phyloP scores from a whole-genome alignment of 257 asterid species.

The Anisodus tanguticus region DNA sequence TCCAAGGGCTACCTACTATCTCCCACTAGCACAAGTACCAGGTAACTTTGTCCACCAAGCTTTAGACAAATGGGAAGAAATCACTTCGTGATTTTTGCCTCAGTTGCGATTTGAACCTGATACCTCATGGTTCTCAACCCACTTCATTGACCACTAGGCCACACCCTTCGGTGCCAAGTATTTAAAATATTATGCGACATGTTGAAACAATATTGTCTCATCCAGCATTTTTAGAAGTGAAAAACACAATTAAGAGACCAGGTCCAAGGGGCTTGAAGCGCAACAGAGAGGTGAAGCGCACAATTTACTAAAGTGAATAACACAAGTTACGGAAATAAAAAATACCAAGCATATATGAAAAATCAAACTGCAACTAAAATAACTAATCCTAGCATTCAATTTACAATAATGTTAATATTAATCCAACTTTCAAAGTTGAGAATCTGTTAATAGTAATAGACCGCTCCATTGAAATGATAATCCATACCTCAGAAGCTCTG shows the following conservation, averaged over 20 bases:
- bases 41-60: not conserved
- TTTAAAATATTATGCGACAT: not conserved
- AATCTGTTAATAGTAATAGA: constrained; percentile 24
- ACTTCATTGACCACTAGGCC: not conserved
- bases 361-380: not conserved
- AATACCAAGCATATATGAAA: not conserved
- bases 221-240: not conserved
- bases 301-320: not conserved
- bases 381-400: not conserved
- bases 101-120: not conserved
- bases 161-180: not conserved
- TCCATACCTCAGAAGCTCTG: constrained; percentile 80
- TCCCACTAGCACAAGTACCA: not conserved
- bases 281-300: not conserved
- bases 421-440: constrained; percentile 1
- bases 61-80: not conserved
- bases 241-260: not conserved
- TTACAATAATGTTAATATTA: not conserved
- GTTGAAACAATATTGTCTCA: not conserved
- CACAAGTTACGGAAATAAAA: not conserved
- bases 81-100: not conserved
- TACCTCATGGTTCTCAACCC: not conserved
- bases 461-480: not conserved
- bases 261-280: constrained; percentile 3
- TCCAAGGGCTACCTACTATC: not conserved